Evolutionary conservation across 1,139 yeast genomes (phyloP), one percentile per base, ranked within the genome.

Genomic region (Wickerhamomyces sp.): DNA sequence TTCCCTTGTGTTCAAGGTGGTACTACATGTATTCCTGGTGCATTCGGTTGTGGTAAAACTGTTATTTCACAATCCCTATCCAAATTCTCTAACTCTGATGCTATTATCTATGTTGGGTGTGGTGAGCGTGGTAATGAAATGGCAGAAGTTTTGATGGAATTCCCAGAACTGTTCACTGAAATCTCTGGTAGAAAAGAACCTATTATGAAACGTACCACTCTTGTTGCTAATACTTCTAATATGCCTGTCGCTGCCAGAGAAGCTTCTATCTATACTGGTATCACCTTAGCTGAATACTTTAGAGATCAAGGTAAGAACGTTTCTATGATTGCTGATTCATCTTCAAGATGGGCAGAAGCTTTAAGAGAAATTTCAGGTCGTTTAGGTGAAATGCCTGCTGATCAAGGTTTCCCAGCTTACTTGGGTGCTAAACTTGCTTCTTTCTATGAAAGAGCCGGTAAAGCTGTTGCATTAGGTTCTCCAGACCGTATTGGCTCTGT

Each of bases 191-290:
- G 88, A 60, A 87, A 89, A 70, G 99, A 92, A 69, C 97, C 98
- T 51, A 94, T 92, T 63, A 92, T 92, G 99, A 94, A 92, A 74
- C 94, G 99, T 74, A 92, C 99, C 34, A 85, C 97, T 32, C 78
- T 92, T 64, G 98, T 92, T 42, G 99, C 99, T 40, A 92, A 92
- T 66, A 92, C 99, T 36, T 92, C 97, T 27, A 92, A 92, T 66
- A 92, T 92, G 99, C 99, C 99, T 42, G 99, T 92, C 57, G 99
- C 99, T 47, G 98, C 98, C 19, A 85, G 99, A 78, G 99, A 92
- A 70, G 99, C 99, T 34, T 92, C 98, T 32, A 92, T 92, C 61
- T 92, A 92, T 70, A 92, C 99, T 26, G 98, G 99, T 76, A 92
- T 92, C 59, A 92, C 99, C 7, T 73, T 92, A 55, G 97, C 98